Percentiles rank a stretch among this genome's conserved stretches.
These are phyloP conservation scores for Diaporthe helianthi DNA, from an alignment of 2,329 filamentous ascomycete genomes.

Conservation along the genomic window DNA sequence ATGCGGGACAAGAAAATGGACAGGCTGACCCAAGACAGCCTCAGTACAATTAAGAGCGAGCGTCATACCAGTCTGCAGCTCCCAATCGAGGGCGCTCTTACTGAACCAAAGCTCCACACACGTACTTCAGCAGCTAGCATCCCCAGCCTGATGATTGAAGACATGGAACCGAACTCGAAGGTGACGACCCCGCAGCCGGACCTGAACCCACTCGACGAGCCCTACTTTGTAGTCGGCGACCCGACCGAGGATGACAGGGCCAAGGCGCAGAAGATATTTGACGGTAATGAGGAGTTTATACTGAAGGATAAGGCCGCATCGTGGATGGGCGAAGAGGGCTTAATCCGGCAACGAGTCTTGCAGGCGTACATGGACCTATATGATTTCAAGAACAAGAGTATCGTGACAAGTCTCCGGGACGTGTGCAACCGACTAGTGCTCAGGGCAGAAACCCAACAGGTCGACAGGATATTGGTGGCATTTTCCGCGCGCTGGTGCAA, in stretches of 20 bases:
- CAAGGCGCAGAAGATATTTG: slow-evolving; percentile 82
- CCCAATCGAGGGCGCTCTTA: slow-evolving; percentile 51
- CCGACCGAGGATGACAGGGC: slow-evolving; percentile 74
- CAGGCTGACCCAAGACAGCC: slow-evolving; percentile 33
- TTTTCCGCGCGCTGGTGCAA: slow-evolving; percentile 92
- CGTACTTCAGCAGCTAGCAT: slow-evolving; percentile 44
- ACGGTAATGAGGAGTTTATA: slow-evolving; percentile 83
- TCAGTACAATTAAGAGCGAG: slow-evolving; percentile 43
- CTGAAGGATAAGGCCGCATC: slow-evolving; percentile 81
- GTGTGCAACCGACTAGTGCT: slow-evolving; percentile 84
- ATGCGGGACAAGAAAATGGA: slow-evolving; percentile 33
- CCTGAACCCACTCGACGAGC: slow-evolving; percentile 60
- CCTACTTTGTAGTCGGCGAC: slow-evolving; percentile 63
- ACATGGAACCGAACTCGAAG: slow-evolving; percentile 48
- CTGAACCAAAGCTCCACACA: slow-evolving; percentile 44
- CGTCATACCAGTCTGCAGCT: slow-evolving; percentile 47
- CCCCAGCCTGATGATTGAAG: slow-evolving; percentile 54
- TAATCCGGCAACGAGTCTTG: slow-evolving; percentile 63
- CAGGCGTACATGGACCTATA: slow-evolving; percentile 91
- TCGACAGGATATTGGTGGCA: slow-evolving; percentile 90
- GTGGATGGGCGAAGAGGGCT: slow-evolving; percentile 83
- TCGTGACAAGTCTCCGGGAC: slow-evolving; percentile 78
- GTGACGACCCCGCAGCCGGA: slow-evolving; percentile 35
- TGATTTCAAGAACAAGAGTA: slow-evolving; percentile 82
- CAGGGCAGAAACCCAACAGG: slow-evolving; percentile 93